phyloP scores from a whole-genome alignment of 1,284 basidiomycete species.

The Albatrellus sp. region DNA sequence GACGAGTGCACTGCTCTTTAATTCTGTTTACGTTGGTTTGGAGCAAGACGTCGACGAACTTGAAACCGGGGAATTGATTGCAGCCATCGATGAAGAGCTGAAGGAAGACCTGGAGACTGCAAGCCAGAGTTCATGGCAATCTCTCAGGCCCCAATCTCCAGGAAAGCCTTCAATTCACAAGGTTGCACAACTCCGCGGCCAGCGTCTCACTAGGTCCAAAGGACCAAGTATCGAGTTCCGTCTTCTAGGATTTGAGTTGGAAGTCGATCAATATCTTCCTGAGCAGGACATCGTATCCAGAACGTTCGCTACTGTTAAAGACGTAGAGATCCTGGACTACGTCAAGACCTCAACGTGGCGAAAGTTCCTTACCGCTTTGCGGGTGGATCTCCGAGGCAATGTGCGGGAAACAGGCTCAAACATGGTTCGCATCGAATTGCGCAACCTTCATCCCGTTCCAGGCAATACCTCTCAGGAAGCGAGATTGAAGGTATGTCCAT shows the following conservation, averaged over 20 bases:
- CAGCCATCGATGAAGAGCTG: constrained; percentile 86
- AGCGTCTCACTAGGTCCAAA: constrained; percentile 65
- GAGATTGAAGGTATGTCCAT: constrained; percentile 57
- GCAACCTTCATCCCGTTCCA: constrained; percentile 58
- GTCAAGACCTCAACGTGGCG: constrained; percentile 98
- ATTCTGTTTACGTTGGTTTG: constrained; percentile 86
- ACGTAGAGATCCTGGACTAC: constrained; percentile 89
- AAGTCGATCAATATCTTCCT: constrained; percentile 54
- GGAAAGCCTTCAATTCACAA: constrained; percentile 27
- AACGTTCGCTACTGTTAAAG: constrained; percentile 50
- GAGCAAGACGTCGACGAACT: constrained; percentile 60
- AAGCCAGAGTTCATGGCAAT: constrained; percentile 81
- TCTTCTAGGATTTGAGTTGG: constrained; percentile 51
- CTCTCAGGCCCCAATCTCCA: constrained; percentile 30
- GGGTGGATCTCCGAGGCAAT: constrained; percentile 74
- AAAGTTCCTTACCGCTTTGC: constrained; percentile 84
- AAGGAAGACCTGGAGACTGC: constrained; percentile 60
- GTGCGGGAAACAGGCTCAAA: constrained; percentile 80
- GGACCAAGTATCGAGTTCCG: constrained; percentile 79
- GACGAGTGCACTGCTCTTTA: constrained; percentile 74
- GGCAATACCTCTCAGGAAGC: constrained; percentile 66
- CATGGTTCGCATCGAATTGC: constrained; percentile 85
- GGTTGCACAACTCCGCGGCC: constrained; percentile 18
- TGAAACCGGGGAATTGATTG: constrained; percentile 68
- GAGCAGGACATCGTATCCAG: constrained; percentile 50